phyloP scores from a whole-genome alignment of 768 basidiomycete genomes.

The Lentinus tigrinus region DNA sequence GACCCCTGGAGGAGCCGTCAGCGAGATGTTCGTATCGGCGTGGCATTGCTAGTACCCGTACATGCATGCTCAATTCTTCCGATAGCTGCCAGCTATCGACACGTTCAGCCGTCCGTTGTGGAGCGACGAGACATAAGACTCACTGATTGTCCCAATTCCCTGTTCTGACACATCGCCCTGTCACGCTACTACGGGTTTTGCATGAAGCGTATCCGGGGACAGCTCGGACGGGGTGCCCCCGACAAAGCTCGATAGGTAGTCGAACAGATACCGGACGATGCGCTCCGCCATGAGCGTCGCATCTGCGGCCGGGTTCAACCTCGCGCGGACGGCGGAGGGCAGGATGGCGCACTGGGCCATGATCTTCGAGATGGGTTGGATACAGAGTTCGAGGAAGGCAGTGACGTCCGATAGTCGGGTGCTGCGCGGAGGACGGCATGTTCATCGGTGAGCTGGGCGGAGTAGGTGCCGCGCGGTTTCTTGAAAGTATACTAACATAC shows the following conservation, averaged over 20 bases:
- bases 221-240: constrained; percentile 6
- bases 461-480: constrained; percentile 67
- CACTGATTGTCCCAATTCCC: too few species aligned
- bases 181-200: constrained; percentile 13
- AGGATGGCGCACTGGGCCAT: constrained; percentile 53
- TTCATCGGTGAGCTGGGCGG: constrained; percentile 30
- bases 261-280: constrained; percentile 47
- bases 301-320: constrained; percentile 31
- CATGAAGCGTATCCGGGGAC: constrained; percentile 15
- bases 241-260: too few species aligned
- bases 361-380: constrained; percentile 72
- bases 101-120: too few species aligned
- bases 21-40: too few species aligned
- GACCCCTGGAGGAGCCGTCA: too few species aligned
- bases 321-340: constrained; percentile 32
- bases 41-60: too few species aligned
- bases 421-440: constrained; percentile 31
- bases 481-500: too few species aligned
- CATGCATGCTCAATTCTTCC: too few species aligned
- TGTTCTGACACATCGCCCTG: too few species aligned
- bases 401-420: constrained; percentile 45
- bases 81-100: too few species aligned
- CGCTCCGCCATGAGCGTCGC: constrained; percentile 61
- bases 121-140: too few species aligned
- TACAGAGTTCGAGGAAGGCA: constrained; percentile 74